These are phyloP conservation scores for Gautieria morchelliformis DNA, from an alignment of 768 basidiomycete genomes.

Conservation along the genomic window DNA sequence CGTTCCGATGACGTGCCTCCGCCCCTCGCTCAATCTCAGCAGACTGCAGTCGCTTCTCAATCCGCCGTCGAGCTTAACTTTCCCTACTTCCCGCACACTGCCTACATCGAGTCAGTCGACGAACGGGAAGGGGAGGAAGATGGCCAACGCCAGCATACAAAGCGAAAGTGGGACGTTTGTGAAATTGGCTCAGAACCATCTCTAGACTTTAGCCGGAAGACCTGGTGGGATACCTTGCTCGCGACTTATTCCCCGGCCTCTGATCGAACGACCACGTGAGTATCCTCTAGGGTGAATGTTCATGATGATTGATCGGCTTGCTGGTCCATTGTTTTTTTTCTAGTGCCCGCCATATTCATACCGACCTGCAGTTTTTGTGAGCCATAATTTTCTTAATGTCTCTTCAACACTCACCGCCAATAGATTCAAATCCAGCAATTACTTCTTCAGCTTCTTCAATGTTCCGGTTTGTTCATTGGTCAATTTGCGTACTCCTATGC, in stretches of 20 bases:
- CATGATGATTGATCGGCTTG: neutral
- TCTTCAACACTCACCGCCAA: neutral
- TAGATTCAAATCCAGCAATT: constrained; percentile 55
- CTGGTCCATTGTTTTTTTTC: neutral
- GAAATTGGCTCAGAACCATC: constrained; percentile 47
- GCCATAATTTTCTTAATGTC: constrained; percentile 12
- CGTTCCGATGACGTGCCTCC: neutral
- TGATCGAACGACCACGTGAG: constrained; percentile 32
- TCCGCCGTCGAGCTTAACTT: neutral
- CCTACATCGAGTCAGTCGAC: neutral
- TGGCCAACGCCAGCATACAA: neutral
- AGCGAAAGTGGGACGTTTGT: neutral
- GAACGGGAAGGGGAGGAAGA: constrained; percentile 2
- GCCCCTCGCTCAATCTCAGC: neutral
- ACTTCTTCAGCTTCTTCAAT: constrained; percentile 65
- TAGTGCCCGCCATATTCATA: constrained; percentile 11
- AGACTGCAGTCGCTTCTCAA: neutral
- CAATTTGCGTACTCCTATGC: neutral
- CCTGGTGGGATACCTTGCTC: constrained; percentile 66
- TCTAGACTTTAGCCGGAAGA: constrained; percentile 56
- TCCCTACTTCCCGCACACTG: neutral
- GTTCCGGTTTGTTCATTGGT: constrained; percentile 17
- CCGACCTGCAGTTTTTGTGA: constrained; percentile 45
- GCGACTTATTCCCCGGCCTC: constrained; percentile 30
- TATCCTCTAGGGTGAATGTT: neutral